phyloP scores from a whole-genome alignment of 371 early-diverging fungal species.

The Mucor lusitanicus region DNA sequence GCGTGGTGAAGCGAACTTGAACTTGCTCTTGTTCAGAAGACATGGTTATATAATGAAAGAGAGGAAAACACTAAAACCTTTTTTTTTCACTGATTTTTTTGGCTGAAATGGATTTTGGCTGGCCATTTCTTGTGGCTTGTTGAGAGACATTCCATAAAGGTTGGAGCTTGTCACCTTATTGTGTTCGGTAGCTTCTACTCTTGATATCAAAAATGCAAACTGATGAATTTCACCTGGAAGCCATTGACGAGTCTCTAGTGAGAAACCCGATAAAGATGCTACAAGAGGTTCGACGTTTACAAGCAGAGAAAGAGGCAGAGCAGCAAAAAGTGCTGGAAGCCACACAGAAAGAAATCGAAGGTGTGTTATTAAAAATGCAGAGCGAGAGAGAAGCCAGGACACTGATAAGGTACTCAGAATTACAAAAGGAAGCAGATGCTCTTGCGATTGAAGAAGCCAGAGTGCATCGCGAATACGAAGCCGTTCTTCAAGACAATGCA shows the following conservation, averaged over 20 bases:
- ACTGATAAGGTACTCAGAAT: background rate
- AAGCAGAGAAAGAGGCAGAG: no score
- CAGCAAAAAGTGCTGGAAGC: no score
- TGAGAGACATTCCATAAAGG: background rate
- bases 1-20: conserved; percentile 84
- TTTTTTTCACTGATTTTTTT: background rate
- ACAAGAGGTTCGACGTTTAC: no score
- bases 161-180: background rate
- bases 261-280: no score
- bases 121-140: conserved; percentile 11
- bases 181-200: background rate
- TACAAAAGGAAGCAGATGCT: background rate
- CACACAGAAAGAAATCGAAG: background rate
- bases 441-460: background rate
- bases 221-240: no score
- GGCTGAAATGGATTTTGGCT: background rate
- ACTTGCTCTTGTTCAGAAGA: conserved; percentile 64
- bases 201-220: background rate
- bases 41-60: conserved; percentile 19
- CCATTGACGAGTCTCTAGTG: no score
- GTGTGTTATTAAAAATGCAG: background rate
- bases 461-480: background rate
- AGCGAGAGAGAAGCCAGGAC: background rate
- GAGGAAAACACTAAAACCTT: background rate
- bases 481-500: background rate